These are phyloP conservation scores for Eragrostis curvula DNA, from an alignment of 176 grass and related monocot genomes.

Conservation along the genomic window DNA sequence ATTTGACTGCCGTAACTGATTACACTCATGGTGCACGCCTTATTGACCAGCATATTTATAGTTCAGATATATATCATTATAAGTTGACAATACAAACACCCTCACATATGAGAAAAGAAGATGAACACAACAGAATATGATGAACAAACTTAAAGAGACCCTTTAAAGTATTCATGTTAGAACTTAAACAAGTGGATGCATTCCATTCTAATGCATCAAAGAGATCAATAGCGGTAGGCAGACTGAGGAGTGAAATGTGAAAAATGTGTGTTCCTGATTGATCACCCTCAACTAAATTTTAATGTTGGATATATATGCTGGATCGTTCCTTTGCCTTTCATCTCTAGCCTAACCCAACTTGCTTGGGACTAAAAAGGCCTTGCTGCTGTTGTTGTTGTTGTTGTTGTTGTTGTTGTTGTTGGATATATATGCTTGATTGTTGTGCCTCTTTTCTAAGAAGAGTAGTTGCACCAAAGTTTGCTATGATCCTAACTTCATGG, in stretches of 20 bases:
- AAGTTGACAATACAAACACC: not conserved
- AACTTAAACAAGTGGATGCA: not conserved
- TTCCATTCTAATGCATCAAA: not conserved
- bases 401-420: too few relatives aligned
- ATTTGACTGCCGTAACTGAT: not conserved
- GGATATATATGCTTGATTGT: not conserved
- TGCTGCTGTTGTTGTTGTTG: too few relatives aligned
- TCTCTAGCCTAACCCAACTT: too few relatives aligned
- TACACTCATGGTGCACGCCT: not conserved
- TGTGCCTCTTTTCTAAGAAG: not conserved
- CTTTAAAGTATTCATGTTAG: not conserved
- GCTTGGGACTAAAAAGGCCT: too few relatives aligned
- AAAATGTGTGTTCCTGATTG: not conserved
- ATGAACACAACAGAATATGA: not conserved
- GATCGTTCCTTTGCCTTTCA: too few relatives aligned
- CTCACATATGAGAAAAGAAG: not conserved
- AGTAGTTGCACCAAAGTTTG: too few relatives aligned
- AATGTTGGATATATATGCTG: too few relatives aligned
- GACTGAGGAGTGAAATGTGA: too few relatives aligned
- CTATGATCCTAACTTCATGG: too few relatives aligned
- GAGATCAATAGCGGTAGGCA: not conserved
- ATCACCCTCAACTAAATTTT: not conserved
- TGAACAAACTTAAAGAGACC: not conserved
- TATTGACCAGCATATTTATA: not conserved
- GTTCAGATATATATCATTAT: not conserved